These are phyloP conservation scores for Pichia nanzhaoensis DNA, from an alignment of 805 yeast species.

Conservation along the genomic window DNA sequence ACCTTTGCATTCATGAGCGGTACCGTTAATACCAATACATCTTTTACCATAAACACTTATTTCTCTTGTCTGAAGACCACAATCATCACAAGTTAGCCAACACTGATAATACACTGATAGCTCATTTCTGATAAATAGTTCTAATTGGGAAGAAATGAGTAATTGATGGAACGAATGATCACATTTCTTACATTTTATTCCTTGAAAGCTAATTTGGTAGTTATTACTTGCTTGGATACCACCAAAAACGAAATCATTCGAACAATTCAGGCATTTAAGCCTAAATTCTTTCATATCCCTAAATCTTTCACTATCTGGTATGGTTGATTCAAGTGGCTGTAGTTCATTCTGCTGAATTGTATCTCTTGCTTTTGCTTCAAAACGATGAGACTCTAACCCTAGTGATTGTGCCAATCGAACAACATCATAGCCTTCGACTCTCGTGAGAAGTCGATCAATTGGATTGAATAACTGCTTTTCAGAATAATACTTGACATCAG, in stretches of 20 bases:
- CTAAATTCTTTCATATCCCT: slow-evolving; percentile 50
- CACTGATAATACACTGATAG: slow-evolving; percentile 80
- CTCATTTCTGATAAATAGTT: slow-evolving; percentile 58
- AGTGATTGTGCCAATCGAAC: slow-evolving; percentile 68
- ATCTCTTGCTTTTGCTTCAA: slow-evolving; percentile 39
- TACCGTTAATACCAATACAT: slow-evolving; percentile 63
- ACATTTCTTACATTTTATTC: slow-evolving; percentile 66
- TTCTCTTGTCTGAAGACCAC: slow-evolving; percentile 76
- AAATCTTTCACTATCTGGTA: slow-evolving; percentile 79
- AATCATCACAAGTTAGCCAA: slow-evolving; percentile 83
- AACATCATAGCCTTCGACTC: slow-evolving; percentile 81
- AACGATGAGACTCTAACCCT: slow-evolving; percentile 69
- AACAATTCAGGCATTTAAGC: slow-evolving; percentile 57
- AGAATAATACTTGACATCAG: slow-evolving; percentile 75
- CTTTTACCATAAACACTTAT: slow-evolving; percentile 84
- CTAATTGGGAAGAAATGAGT: slow-evolving; percentile 65
- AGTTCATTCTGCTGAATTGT: slow-evolving; percentile 36
- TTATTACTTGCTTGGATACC: slow-evolving; percentile 64
- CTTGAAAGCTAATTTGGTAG: slow-evolving; percentile 57
- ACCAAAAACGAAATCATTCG: slow-evolving; percentile 53
- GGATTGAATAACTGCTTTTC: slow-evolving; percentile 90
- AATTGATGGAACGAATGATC: slow-evolving; percentile 42
- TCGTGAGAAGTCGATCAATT: slow-evolving; percentile 76
- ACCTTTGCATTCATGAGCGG: slow-evolving; percentile 66
- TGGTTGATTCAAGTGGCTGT: slow-evolving; percentile 73